Evolutionary conservation across 2,329 filamentous ascomycete species (phyloP), one percentile per base, ranked within the genome.

Genomic region (Diaporthe ampelina): DNA sequence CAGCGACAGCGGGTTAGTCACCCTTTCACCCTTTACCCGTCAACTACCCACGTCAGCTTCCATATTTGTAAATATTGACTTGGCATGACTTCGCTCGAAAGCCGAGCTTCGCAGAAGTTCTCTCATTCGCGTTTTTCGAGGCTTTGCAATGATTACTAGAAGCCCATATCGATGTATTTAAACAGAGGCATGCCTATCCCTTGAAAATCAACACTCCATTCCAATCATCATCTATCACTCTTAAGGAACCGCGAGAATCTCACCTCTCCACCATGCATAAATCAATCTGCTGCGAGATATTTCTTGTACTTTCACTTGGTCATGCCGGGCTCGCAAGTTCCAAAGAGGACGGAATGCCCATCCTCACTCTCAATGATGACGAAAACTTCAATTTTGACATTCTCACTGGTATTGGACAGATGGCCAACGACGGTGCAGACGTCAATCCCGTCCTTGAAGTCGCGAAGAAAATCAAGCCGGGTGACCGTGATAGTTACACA

Each of bases 361-460:
- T 61, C 37, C 37, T 43, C 15, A 45, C 37, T 37, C 58, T 61
- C 24, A 43, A 45, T 13, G 37, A 61, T 7, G 58, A 61, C 24
- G 58, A 61, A 26, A 61, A 15, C 9, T 61, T 61, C 58, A 61
- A 61, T 37, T 61, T 61, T 29, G 37, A 61, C 24, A 61, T 61
- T 43, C 58, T 61, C 58, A 61, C 35, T 26, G 58, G 58, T 11
- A 15, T 61, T n/a, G 58, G 58, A 19, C 58, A 61, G 17, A 61
- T 61, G 35, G 58, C 37, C 37, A 61, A 61, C 37, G 58, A 61
- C 58, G 58, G 58, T 43, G 37, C 58, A 61, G 58, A 61, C 24
- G 58, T 61, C 4, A 61, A 61, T 19, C n/a, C 58, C 15, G 37
- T 61, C 15, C 58, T 61, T 24, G 35, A 61, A 21, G 37, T 21